Evolutionary conservation across 2,329 filamentous ascomycete genomes (phyloP), one percentile per base, ranked within the genome.

Genomic region (Cladosporium velox): DNA sequence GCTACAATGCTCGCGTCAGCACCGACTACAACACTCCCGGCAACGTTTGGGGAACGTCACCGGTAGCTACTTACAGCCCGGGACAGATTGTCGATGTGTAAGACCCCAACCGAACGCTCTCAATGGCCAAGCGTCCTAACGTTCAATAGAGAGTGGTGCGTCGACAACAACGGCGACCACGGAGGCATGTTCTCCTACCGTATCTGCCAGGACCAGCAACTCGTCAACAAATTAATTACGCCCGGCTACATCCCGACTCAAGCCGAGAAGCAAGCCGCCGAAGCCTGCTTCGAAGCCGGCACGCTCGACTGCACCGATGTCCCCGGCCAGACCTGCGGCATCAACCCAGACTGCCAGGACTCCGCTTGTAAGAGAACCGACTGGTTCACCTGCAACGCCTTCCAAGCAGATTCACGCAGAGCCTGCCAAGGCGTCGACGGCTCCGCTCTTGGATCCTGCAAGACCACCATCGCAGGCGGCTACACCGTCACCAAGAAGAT

Each of bases 161-260:
- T 55, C 30, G 52, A 55, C 32, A 55, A 55, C 52, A 55, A 55
- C 30, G 52, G 52, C 28, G 52, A 55, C 52, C 52, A 55, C 52
- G 52, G 52, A n/a, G 52, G 52, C 52, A 55, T 55, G 52, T 55
- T 55, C 52, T 30, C 52, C 52, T 55, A 55, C 30, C 52, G 52
- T 30, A 55, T 55, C 26, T 55, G 52, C 28, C 52, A 55, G 30
- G 28, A 55, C 32, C 52, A 55, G 14, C 15, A n/a, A 7, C 52
- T 55, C 14, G 52, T 55, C 28, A 32, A 55, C 26, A 55, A 55
- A 8, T 34, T 55, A 7, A 30, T 55, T 10, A 55, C 52, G 2
- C 28, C 52, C 34, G 52, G 52, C 28, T 55, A 55, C 26, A 55
- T 55, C 8, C 52, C 52, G 10, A 55, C 52, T 18, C n/a, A 32